Evolutionary conservation across 805 yeast genomes (phyloP).

Genomic region (Candida cerambycidarum): DNA sequence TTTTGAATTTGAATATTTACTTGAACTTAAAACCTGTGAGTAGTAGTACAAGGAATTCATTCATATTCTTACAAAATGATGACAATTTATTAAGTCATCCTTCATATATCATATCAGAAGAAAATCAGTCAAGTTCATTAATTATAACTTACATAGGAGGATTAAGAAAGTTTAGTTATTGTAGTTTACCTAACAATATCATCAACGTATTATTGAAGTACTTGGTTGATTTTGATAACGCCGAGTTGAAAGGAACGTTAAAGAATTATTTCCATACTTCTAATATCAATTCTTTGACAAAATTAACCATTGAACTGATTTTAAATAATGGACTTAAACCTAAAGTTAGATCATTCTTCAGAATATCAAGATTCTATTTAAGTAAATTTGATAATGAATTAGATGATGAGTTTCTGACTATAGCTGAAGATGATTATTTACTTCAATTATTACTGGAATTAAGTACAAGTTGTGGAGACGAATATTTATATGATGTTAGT

Average conservation of each 20-base stretch:
- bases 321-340: slow-evolving; percentile 29
- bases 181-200: slow-evolving; percentile 34
- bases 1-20: slow-evolving; percentile 35
- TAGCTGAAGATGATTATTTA: slow-evolving; percentile 5
- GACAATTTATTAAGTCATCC: slow-evolving; percentile 23
- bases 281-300: slow-evolving; percentile 23
- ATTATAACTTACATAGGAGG: slow-evolving; percentile 42
- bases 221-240: slow-evolving; percentile 18
- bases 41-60: slow-evolving; percentile 17
- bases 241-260: slow-evolving; percentile 13
- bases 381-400: slow-evolving; percentile 17
- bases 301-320: slow-evolving; percentile 29
- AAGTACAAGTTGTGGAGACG: neutral
- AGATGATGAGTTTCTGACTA: slow-evolving; percentile 4
- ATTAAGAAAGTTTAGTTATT: slow-evolving; percentile 38
- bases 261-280: slow-evolving; percentile 19
- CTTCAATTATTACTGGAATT: slow-evolving; percentile 2
- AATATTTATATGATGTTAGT: neutral
- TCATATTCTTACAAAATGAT: slow-evolving; percentile 23
- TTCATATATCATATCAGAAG: slow-evolving; percentile 30
- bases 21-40: slow-evolving; percentile 19
- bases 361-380: slow-evolving; percentile 32
- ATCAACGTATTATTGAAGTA: slow-evolving; percentile 23
- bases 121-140: slow-evolving; percentile 25
- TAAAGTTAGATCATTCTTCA: slow-evolving; percentile 25